phyloP scores from a whole-genome alignment of 2,329 filamentous ascomycete genomes.

The Emydomyces testavorans region DNA sequence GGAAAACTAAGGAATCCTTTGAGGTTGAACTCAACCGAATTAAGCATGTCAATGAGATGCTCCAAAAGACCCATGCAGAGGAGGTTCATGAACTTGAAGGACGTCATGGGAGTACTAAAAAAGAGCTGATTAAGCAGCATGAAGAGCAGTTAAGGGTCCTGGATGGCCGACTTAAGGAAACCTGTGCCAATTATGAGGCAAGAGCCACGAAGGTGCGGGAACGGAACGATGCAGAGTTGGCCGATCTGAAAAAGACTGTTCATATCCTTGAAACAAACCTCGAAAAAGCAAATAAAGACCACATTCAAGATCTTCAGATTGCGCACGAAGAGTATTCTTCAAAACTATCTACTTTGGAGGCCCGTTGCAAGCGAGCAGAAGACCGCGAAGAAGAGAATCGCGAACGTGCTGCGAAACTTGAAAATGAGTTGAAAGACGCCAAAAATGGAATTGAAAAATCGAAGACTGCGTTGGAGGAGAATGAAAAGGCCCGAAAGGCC shows the following conservation, averaged over 20 bases:
- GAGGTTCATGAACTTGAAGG: constrained; percentile 48
- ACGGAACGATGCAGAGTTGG: constrained; percentile 48
- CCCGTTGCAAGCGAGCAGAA: constrained; percentile 38
- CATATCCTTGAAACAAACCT: constrained; percentile 44
- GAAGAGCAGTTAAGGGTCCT: constrained; percentile 39
- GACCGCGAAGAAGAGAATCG: constrained; percentile 30
- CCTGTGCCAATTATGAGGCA: constrained; percentile 31
- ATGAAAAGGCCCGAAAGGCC: constrained; percentile 51
- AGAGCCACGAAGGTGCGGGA: constrained; percentile 30
- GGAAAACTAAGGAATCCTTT: constrained; percentile 50
- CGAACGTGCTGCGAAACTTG: constrained; percentile 16
- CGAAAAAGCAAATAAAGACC: constrained; percentile 48
- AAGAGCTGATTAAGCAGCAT: constrained; percentile 34
- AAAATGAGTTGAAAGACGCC: constrained; percentile 20
- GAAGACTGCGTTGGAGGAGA: constrained; percentile 33
- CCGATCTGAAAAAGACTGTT: constrained; percentile 51
- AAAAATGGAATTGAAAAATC: constrained; percentile 25
- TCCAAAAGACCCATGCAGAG: constrained; percentile 59
- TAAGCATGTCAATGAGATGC: constrained; percentile 56
- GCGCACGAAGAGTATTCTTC: constrained; percentile 42
- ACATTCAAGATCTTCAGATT: constrained; percentile 48
- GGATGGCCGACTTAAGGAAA: constrained; percentile 39
- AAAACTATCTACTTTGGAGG: constrained; percentile 38
- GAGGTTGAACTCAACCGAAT: constrained; percentile 46
- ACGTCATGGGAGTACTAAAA: constrained; percentile 35